These are phyloP conservation scores for Emericellopsis atlantica DNA, from an alignment of 2,329 filamentous ascomycete species.

Conservation along the genomic window DNA sequence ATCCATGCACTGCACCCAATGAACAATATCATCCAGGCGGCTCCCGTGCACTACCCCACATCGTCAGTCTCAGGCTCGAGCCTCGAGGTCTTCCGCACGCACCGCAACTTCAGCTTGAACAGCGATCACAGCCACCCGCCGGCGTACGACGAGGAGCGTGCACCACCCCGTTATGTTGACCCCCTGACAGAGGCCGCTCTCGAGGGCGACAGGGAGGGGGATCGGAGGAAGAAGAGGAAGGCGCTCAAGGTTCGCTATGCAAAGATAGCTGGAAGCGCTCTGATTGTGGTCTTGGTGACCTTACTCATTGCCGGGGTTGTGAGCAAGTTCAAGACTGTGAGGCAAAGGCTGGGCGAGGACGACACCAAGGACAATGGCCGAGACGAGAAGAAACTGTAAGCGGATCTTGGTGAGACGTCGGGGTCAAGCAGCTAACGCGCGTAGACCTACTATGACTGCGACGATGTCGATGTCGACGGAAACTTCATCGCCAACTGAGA, in stretches of 20 bases:
- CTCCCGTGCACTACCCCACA: slow-evolving; percentile 4
- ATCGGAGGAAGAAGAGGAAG: background rate
- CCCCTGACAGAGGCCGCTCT: background rate
- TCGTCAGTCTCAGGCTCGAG: slow-evolving; percentile 4
- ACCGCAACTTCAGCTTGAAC: slow-evolving; percentile 2
- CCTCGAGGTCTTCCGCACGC: slow-evolving; percentile 2
- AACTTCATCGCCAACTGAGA: no score
- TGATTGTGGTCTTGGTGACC: slow-evolving; percentile 4
- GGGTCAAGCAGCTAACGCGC: no score
- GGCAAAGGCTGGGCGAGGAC: background rate
- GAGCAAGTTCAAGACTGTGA: slow-evolving; percentile 2
- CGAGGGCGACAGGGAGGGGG: background rate
- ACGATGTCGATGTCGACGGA: no score
- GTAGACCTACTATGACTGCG: no score
- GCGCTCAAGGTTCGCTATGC: slow-evolving; percentile 1
- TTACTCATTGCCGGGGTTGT: slow-evolving; percentile 4
- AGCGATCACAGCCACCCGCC: background rate
- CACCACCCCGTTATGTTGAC: slow-evolving; percentile 3
- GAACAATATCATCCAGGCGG: slow-evolving; percentile 4
- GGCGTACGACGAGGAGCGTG: slow-evolving; percentile 1
- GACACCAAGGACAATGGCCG: background rate
- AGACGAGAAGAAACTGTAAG: background rate
- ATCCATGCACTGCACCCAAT: background rate
- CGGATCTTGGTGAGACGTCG: background rate
- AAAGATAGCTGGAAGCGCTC: slow-evolving; percentile 1